Conservation (phyloP, 1,284 basidiomycete species). For the Erythrobasidium hasegawianum region DNA sequence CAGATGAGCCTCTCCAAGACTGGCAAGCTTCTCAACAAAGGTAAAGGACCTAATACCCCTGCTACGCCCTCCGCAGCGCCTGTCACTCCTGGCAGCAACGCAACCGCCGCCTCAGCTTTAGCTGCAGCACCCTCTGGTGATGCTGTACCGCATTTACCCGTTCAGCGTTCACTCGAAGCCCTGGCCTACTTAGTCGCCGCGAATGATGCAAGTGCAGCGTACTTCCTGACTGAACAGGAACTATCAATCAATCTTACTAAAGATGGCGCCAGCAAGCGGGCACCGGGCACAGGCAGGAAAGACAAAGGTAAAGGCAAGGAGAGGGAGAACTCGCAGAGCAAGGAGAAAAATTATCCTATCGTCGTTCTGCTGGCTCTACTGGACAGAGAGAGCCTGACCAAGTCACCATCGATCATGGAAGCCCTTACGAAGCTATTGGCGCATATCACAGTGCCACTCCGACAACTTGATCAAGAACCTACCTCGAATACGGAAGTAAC, state of each 20-base stretch:
- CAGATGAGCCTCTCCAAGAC: slow-evolving; percentile 80
- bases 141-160: slow-evolving; percentile 81
- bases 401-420: slow-evolving; percentile 84
- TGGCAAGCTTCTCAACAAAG: slow-evolving; percentile 7
- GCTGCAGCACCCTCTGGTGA: slow-evolving; percentile 62
- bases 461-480: slow-evolving; percentile 46
- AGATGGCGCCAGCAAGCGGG: slow-evolving; percentile 64
- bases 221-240: slow-evolving; percentile 93
- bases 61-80: neutral
- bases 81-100: slow-evolving; percentile 24
- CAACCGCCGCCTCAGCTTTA: neutral
- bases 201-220: slow-evolving; percentile 79
- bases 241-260: slow-evolving; percentile 69
- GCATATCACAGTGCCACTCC: slow-evolving; percentile 75
- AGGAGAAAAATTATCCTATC: slow-evolving; percentile 70
- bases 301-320: slow-evolving; percentile 67
- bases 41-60: neutral
- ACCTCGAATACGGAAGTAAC: neutral
- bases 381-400: slow-evolving; percentile 75
- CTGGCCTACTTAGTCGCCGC: slow-evolving; percentile 76
- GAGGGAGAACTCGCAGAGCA: slow-evolving; percentile 35
- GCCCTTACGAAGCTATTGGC: slow-evolving; percentile 79
- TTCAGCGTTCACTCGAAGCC: slow-evolving; percentile 86
- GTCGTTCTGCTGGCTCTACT: slow-evolving; percentile 79
- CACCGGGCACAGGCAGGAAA: slow-evolving; percentile 13